Percentiles rank a stretch among this genome's conserved stretches.
Evolutionary conservation across 2,329 filamentous ascomycete genomes (phyloP).

Genomic region (Chrysoporthe cubensis): DNA sequence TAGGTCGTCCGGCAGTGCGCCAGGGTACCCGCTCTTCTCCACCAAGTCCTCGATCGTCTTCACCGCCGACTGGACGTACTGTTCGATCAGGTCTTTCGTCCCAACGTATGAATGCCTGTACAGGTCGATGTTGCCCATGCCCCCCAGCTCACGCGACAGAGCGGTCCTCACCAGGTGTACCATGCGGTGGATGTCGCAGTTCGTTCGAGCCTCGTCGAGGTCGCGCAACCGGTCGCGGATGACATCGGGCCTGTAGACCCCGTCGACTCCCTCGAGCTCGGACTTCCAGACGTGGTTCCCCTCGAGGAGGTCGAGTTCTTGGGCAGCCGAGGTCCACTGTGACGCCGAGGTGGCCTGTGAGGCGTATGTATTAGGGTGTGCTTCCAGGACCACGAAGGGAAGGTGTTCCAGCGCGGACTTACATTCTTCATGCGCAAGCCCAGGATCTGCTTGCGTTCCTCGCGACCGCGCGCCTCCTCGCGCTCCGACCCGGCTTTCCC

Average conservation of each 20-base stretch:
- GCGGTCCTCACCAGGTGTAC: constrained; percentile 80
- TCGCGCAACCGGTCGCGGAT: constrained; percentile 72
- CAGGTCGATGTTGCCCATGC: constrained; percentile 80
- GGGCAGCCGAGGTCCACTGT: constrained; percentile 77
- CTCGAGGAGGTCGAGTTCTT: constrained; percentile 78
- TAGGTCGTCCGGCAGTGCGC: constrained; percentile 54
- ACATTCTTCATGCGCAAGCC: constrained; percentile 69
- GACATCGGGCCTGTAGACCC: constrained; percentile 72
- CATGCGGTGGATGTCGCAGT: constrained; percentile 75
- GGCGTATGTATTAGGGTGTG: constrained; percentile 27
- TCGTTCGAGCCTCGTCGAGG: constrained; percentile 73
- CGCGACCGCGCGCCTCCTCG: constrained; percentile 48
- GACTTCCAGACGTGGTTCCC: constrained; percentile 82
- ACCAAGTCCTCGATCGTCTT: constrained; percentile 75
- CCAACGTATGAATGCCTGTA: constrained; percentile 86
- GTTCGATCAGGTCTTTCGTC: constrained; percentile 85
- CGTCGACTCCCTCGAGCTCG: constrained; percentile 51
- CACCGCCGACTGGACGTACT: constrained; percentile 80
- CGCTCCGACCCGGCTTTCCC: constrained; percentile 57
- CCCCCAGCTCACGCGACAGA: constrained; percentile 78
- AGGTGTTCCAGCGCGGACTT: constrained; percentile 37
- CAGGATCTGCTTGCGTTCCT: constrained; percentile 66
- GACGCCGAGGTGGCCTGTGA: constrained; percentile 66
- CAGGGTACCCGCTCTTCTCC: constrained; percentile 53
- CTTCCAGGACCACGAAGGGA: background rate